phyloP scores from a whole-genome alignment of 805 yeast species.

The Debaryomyces hansenii region DNA sequence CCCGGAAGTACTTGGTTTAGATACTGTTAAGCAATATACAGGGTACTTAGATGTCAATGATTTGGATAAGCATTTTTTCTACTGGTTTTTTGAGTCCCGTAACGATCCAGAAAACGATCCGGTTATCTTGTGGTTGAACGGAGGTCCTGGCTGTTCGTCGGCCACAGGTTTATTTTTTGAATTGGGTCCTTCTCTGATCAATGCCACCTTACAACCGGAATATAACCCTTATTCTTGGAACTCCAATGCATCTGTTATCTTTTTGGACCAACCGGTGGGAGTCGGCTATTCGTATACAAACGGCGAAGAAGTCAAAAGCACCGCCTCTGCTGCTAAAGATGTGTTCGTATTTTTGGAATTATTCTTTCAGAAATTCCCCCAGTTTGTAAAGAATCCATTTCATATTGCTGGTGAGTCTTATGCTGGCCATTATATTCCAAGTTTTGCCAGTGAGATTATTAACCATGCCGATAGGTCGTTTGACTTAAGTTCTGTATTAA shows the following conservation, averaged over 20 bases:
- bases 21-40: slow-evolving; percentile 36
- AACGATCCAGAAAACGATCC: slow-evolving; percentile 87
- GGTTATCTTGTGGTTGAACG: slow-evolving; percentile 86
- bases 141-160: slow-evolving; percentile 96
- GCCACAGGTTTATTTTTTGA: slow-evolving; percentile 88
- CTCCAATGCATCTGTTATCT: slow-evolving; percentile 83
- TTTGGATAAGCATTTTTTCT: slow-evolving; percentile 74
- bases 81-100: slow-evolving; percentile 92
- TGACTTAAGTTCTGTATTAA: slow-evolving; percentile 38
- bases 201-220: slow-evolving; percentile 64
- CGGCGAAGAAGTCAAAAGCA: slow-evolving; percentile 58
- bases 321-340: slow-evolving; percentile 84
- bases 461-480: slow-evolving; percentile 55
- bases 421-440: slow-evolving; percentile 94
- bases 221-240: slow-evolving; percentile 90
- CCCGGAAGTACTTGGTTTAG: slow-evolving; percentile 38
- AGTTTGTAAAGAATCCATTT: slow-evolving; percentile 57
- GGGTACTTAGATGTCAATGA: slow-evolving; percentile 39
- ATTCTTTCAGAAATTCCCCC: slow-evolving; percentile 82
- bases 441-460: slow-evolving; percentile 78
- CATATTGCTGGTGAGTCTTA: slow-evolving; percentile 94
- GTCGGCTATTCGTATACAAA: slow-evolving; percentile 86
- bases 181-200: slow-evolving; percentile 83
- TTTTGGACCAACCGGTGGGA: slow-evolving; percentile 90
- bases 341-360: slow-evolving; percentile 80